Evolutionary conservation across 2,329 filamentous ascomycete genomes (phyloP), one percentile per base, ranked within the genome.

Genomic region (Orbilia javanica): DNA sequence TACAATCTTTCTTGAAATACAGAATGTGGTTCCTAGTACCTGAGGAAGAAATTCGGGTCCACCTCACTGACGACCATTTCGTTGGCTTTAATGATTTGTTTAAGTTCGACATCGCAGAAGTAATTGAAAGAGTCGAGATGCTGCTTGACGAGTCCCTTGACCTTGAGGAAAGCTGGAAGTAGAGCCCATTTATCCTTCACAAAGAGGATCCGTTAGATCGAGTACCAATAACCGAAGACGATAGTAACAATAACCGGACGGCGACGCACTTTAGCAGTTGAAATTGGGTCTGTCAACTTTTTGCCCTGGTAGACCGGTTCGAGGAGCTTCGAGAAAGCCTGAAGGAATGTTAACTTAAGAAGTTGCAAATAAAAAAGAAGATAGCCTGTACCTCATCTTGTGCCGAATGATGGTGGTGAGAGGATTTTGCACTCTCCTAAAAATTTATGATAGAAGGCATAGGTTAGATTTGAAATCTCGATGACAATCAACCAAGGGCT

Each of bases 81-180:
- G 84, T 97, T 98, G 64, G 95, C 93, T 83, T 93, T 91, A 80
- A 99, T 92, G 81, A 99, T 99, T 82, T 97, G 94, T 85, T 97
- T 97, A 84, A 99, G 90, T 83, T 98, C 94, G 71, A 96, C 92
- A 81, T 99, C 93, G 81, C 97, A 92, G 82, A 99, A 98, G 85
- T 96, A 97, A 85, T 99, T 97, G 88, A 96, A 99, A 25, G 96
- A 98, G 86, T 99, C 96, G 83, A 97, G 95, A 84, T 97, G 94
- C 87, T 98, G 95, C 85, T 97, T 97, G 66, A 97, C 94, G 72
- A 97, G 87, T 72, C 94, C 94, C 85, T 99, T 99, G 82, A 97
- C 94, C 85, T 97, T 97, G 75, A 99, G 86, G 84, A 99, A 99
- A n/a, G 96, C 96, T 0, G 96, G 96, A 29, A 99, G 86, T 48